A percentile compares a stretch with the other conserved stretches of the same genome.
These are phyloP conservation scores for Mycosphaerella arachidis DNA, from an alignment of 2,329 filamentous ascomycete species.

Conservation along the genomic window DNA sequence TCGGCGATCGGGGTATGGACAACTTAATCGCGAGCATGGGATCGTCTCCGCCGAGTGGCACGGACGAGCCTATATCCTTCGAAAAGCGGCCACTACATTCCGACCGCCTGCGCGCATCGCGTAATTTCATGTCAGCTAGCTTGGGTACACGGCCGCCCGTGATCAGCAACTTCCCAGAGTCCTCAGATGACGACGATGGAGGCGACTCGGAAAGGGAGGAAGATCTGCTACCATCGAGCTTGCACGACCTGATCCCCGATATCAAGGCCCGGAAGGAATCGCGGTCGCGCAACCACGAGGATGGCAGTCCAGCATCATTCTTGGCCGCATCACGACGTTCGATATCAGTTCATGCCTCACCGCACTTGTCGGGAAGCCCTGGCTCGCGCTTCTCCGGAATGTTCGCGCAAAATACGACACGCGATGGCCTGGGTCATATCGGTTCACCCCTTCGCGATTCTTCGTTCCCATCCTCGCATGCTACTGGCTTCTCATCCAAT, in stretches of 20 bases:
- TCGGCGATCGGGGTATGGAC: constrained; percentile 55
- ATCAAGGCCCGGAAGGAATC: constrained; percentile 58
- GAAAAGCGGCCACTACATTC: constrained; percentile 61
- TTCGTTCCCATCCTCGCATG: constrained; percentile 25
- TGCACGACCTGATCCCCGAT: constrained; percentile 60
- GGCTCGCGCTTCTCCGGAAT: constrained; percentile 56
- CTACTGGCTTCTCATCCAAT: constrained; percentile 13
- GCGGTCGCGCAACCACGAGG: constrained; percentile 53
- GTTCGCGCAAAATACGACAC: constrained; percentile 39
- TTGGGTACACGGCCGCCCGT: constrained; percentile 43
- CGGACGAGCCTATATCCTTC: constrained; percentile 63
- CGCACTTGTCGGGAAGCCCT: constrained; percentile 51
- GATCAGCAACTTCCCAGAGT: constrained; percentile 30
- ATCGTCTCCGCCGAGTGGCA: constrained; percentile 58
- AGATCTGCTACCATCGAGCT: constrained; percentile 72
- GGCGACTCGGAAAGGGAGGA: constrained; percentile 73
- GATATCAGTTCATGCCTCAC: constrained; percentile 40
- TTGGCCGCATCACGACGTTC: constrained; percentile 35
- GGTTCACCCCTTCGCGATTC: constrained; percentile 62
- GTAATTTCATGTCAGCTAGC: constrained; percentile 58
- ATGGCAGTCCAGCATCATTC: constrained; percentile 36
- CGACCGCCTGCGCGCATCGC: constrained; percentile 55
- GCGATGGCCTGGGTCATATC: constrained; percentile 52
- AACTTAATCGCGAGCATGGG: constrained; percentile 41
- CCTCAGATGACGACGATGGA: constrained; percentile 57